Evolutionary conservation across 257 asterid species (phyloP), one percentile per base, ranked within the genome.

Genomic region (Ocimum tenuiflorum): DNA sequence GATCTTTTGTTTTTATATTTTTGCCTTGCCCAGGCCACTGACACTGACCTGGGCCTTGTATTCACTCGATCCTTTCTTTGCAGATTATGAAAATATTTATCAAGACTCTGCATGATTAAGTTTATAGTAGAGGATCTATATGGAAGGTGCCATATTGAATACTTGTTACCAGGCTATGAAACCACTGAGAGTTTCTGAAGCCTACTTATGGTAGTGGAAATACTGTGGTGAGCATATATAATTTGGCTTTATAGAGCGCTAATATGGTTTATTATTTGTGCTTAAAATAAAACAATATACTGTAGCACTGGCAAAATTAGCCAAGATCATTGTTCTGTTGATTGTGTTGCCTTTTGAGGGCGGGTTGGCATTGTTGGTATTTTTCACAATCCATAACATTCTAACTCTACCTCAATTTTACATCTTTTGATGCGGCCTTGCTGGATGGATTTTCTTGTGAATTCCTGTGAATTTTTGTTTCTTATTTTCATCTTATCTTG

Each of bases 61-160:
- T 85, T 82, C 53, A 79, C 88, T 14, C 12, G 70, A 77, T 79
- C 74, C 81, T 82, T 85, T 76, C 82, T 77, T 79, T 89, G 95
- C 95, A 87, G 94, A 87, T 83, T 63, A 66, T 80, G 71, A 77
- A 60, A 75, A 73, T 73, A 70, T 73, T 55, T 76, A 70, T 69
- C 69, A 67, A 82, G 85, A 70, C 63, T 77, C 75, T 13, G 51
- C 77, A 66, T 82, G 87, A 81, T 75, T 69, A 50, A 68, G 61
- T 45, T 53, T 60, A 63, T 67, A 45, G 72, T 73, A 71, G 77
- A 79, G 73, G 85, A 73, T 67, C 77, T 66, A 61, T 69, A 57
- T 69, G 79, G 69, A 68, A 56, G 83, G 83, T 76, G 52, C 83
- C 74, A 70, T 64, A 55, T 66, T 76, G 73, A 66, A 57, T 65